A percentile compares a stretch with the other conserved stretches of the same genome.
Conservation (phyloP, 129 eudicot species). For the Lactuca saligna region DNA sequence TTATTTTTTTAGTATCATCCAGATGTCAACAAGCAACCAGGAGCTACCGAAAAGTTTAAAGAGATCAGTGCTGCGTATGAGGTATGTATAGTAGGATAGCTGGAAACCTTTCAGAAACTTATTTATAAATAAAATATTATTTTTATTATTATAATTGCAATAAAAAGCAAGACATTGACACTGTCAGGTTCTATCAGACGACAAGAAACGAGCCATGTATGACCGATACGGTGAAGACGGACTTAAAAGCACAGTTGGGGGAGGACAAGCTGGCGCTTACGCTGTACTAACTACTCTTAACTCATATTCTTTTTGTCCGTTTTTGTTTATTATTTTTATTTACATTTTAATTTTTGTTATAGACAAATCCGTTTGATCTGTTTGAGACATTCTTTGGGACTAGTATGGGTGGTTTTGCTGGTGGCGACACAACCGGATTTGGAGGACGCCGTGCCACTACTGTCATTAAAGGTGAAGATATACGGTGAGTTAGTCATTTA, state of each 20-base stretch:
- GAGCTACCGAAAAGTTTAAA: slow-evolving; percentile 97
- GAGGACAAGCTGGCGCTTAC: slow-evolving; percentile 84
- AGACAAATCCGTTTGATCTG: slow-evolving; percentile 97
- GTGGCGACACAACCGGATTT: slow-evolving; percentile 74
- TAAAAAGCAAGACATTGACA: not conserved
- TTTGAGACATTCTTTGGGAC: slow-evolving; percentile 95
- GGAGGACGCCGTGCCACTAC: slow-evolving; percentile 75
- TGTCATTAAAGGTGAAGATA: slow-evolving; percentile 87
- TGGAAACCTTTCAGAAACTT: too few relatives aligned
- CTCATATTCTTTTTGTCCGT: not conserved
- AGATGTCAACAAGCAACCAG: slow-evolving; percentile 96
- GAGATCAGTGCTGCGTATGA: slow-evolving; percentile 98
- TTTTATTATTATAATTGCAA: too few relatives aligned
- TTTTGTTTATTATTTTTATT: not conserved
- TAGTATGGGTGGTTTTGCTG: slow-evolving; percentile 81
- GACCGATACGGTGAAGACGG: slow-evolving; percentile 99
- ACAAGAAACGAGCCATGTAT: slow-evolving; percentile 89
- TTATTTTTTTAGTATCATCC: slow-evolving; percentile 75
- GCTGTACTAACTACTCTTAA: slow-evolving; percentile 63
- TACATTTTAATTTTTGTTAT: slow-evolving; percentile 9
- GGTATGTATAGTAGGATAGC: slow-evolving; percentile 45
- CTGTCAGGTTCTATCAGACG: slow-evolving; percentile 99
- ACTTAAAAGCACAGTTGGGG: slow-evolving; percentile 77
- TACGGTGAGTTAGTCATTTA: slow-evolving; percentile 61
- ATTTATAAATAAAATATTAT: too few relatives aligned